phyloP scores from a whole-genome alignment of 1,284 basidiomycete genomes.

The Fistulina hepatica region DNA sequence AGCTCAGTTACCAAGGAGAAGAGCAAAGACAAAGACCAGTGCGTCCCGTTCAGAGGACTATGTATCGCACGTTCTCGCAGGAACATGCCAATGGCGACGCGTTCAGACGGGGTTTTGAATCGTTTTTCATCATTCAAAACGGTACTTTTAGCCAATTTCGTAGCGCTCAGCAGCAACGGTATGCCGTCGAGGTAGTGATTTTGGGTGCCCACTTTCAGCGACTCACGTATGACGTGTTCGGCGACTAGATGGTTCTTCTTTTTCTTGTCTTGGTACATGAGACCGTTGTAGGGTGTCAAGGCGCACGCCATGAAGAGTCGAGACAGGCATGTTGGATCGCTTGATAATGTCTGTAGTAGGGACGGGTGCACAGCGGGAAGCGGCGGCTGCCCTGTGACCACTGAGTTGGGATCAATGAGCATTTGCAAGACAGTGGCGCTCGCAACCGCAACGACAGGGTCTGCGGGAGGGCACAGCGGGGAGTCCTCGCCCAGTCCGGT shows the following conservation, averaged over 20 bases:
- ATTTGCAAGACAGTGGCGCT: constrained; percentile 44
- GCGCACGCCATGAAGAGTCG: constrained; percentile 68
- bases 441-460: constrained; percentile 36
- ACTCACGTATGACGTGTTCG: constrained; percentile 69
- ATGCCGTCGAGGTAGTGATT: constrained; percentile 70
- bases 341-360: constrained; percentile 28
- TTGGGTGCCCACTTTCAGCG: constrained; percentile 75
- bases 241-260: constrained; percentile 46
- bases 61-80: constrained; percentile 61
- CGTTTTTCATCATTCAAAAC: constrained; percentile 26
- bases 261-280: constrained; percentile 57
- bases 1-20: constrained; percentile 71
- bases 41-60: constrained; percentile 46
- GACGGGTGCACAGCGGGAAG: constrained; percentile 38
- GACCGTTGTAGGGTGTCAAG: constrained; percentile 50
- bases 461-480: constrained; percentile 25
- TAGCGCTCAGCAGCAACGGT: constrained; percentile 55
- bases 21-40: constrained; percentile 63
- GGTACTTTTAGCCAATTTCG: constrained; percentile 34
- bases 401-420: constrained; percentile 30
- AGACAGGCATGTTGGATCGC: constrained; percentile 34
- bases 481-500: too few relatives aligned
- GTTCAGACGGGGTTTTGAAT: constrained; percentile 32
- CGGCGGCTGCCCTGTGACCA: constrained; percentile 7
- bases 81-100: constrained; percentile 54